These are phyloP conservation scores for Fusarium sp. DNA, from an alignment of 2,329 filamentous ascomycete genomes.

Conservation along the genomic window DNA sequence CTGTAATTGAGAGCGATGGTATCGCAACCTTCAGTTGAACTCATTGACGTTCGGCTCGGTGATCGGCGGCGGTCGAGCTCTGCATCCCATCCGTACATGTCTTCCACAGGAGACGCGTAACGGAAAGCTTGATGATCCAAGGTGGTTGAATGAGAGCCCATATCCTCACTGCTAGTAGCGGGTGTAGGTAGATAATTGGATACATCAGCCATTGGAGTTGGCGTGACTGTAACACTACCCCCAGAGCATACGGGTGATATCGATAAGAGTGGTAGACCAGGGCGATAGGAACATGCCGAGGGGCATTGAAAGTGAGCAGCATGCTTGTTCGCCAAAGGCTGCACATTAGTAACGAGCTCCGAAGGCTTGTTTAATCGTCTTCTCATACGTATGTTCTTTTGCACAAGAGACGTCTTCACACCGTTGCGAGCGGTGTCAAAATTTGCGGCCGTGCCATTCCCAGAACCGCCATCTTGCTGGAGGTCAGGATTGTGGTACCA, in stretches of 20 bases:
- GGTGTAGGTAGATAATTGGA: conserved; percentile 56
- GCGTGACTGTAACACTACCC: conserved; percentile 4
- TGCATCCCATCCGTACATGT: conserved; percentile 68
- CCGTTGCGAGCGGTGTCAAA: conserved; percentile 39
- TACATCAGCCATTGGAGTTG: conserved; percentile 48
- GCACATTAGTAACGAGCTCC: conserved; percentile 10
- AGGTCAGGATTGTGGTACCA: conserved; percentile 37
- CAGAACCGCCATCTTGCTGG: conserved; percentile 49
- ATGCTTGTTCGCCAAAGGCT: neutral
- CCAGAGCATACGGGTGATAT: conserved; percentile 14
- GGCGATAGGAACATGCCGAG: conserved; percentile 12
- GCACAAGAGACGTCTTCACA: conserved; percentile 38
- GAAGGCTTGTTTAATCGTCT: conserved; percentile 35
- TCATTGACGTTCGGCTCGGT: conserved; percentile 23
- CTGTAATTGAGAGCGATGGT: conserved; percentile 39
- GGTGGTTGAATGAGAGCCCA: conserved; percentile 21
- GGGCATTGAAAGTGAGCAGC: conserved; percentile 9
- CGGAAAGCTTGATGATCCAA: conserved; percentile 30
- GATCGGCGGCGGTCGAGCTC: conserved; percentile 50
- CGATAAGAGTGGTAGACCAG: conserved; percentile 9
- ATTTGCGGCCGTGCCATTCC: conserved; percentile 65
- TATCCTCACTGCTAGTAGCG: conserved; percentile 39
- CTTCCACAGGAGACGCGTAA: conserved; percentile 43
- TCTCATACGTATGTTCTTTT: conserved; percentile 45
- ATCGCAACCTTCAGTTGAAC: conserved; percentile 30